phyloP scores from a whole-genome alignment of 352 stramenopile genomes.

The Aphanomyces cochlioides region DNA sequence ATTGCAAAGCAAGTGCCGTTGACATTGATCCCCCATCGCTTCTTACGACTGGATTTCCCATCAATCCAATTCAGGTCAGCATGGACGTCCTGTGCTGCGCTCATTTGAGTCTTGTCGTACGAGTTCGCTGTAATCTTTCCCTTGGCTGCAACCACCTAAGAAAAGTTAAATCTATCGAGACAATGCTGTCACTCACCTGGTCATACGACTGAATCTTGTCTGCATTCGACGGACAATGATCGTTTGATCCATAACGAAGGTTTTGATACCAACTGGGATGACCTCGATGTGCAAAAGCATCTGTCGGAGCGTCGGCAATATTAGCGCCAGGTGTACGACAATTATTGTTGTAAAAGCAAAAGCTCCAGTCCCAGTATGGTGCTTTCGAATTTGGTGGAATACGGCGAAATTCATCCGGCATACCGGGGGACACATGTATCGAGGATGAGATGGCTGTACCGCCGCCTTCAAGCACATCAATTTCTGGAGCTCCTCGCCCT shows the following conservation, averaged over 20 bases:
- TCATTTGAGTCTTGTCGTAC: not conserved
- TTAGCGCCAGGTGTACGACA: conserved; percentile 38
- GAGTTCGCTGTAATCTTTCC: conserved; percentile 21
- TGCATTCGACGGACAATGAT: conserved; percentile 37
- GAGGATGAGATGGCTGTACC: conserved; percentile 74
- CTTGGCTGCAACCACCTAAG: not conserved
- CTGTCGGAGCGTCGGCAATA: conserved; percentile 69
- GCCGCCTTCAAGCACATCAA: conserved; percentile 78
- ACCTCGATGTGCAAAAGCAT: conserved; percentile 49
- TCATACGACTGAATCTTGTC: conserved; percentile 43
- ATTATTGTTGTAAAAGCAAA: conserved; percentile 88
- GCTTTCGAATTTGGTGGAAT: conserved; percentile 39
- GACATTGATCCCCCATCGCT: conserved; percentile 37
- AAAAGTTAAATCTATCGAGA: not conserved
- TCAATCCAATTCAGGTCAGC: conserved; percentile 41
- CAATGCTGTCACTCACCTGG: not conserved
- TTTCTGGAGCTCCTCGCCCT: conserved; percentile 71
- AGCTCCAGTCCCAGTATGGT: conserved; percentile 57
- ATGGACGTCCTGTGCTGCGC: conserved; percentile 44
- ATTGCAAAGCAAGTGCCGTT: conserved; percentile 34
- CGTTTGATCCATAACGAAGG: conserved; percentile 51
- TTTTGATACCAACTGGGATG: conserved; percentile 39
- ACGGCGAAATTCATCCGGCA: conserved; percentile 65
- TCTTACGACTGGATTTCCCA: conserved; percentile 14
- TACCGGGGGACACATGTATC: conserved; percentile 68